Evolutionary conservation across 2,329 filamentous ascomycete species (phyloP), one percentile per base, ranked within the genome.

Genomic region (Ophiostoma novo-ulmi): DNA sequence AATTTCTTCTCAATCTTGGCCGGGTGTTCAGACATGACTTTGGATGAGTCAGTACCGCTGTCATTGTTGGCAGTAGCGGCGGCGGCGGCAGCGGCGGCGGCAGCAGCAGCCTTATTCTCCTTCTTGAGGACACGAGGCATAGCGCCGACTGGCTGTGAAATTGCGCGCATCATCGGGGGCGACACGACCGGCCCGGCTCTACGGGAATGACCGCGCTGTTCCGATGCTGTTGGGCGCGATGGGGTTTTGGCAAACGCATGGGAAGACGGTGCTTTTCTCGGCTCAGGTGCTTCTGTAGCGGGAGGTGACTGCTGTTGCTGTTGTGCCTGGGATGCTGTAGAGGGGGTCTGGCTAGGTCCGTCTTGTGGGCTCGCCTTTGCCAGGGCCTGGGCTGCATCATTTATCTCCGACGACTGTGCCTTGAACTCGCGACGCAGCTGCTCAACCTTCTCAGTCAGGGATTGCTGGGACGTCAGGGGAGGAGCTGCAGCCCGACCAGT

Each of bases 1-100:
- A 97, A 82, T 75, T 92, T 93, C 79, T 92, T 94, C 73, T 97
- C 92, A 11, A 71, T 39, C 70, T 73, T 75, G 65, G 39, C 63
- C 35, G 68, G 67, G 48, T 58, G 48, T 4, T 73, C 71, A 71
- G 63, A 35, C 26, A 63, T 17, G 58, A 35, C 58, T 17, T 78
- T 66, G 36, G 22, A 13, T 17, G 63, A 38, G 41, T 66, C 69
- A 5, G 63, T 64, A 7, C 61, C 35, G 20, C 61, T 38, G 61
- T 64, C 61, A 13, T 17, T 64, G 61, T 39, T 64, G 6, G 31
- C 35, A n/a, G 61, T 17, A 13, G 61, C 10, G 26, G 58, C 22
- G 0, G 58, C 31, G 5, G 22, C 41, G 4, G 26, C 36, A 20
- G 52, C 44, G 3, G 22, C 48, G 1, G 55, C 35, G 36, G 22